Evolutionary conservation across 176 grass and related monocot genomes (phyloP).

Genomic region (Lolium perenne): DNA sequence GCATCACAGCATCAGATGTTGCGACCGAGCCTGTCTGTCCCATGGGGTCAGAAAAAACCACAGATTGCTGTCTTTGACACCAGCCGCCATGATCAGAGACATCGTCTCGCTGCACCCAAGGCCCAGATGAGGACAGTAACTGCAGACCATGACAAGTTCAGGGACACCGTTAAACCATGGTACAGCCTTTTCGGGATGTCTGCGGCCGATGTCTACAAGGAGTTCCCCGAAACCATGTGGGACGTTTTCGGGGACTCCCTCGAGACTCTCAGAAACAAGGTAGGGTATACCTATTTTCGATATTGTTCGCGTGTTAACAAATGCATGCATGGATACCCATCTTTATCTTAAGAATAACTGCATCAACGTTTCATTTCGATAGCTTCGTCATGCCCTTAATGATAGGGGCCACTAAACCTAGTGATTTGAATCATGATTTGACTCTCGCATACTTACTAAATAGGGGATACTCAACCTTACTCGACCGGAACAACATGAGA

Average conservation of each 20-base stretch:
- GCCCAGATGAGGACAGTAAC: neutral
- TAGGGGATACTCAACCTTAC: too few species aligned
- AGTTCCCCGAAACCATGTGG: conserved; percentile 1
- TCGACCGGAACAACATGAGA: too few species aligned
- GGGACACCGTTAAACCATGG: neutral
- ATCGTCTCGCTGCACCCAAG: neutral
- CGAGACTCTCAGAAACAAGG: neutral
- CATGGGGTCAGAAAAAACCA: neutral
- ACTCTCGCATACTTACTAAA: neutral
- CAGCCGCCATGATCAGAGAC: neutral
- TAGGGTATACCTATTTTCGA: neutral
- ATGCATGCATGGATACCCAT: too few species aligned
- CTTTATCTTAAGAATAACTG: too few species aligned
- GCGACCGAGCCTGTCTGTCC: neutral
- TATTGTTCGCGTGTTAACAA: too few species aligned
- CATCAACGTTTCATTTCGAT: too few species aligned
- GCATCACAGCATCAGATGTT: neutral
- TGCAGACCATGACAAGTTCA: neutral
- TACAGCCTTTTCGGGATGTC: neutral
- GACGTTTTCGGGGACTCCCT: neutral
- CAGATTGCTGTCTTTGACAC: neutral
- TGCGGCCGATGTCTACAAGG: neutral
- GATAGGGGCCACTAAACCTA: too few species aligned
- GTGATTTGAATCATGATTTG: too few species aligned
- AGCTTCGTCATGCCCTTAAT: too few species aligned